Conservation (phyloP, 805 yeast species). For the Saccharomycopsis schoenii region DNA sequence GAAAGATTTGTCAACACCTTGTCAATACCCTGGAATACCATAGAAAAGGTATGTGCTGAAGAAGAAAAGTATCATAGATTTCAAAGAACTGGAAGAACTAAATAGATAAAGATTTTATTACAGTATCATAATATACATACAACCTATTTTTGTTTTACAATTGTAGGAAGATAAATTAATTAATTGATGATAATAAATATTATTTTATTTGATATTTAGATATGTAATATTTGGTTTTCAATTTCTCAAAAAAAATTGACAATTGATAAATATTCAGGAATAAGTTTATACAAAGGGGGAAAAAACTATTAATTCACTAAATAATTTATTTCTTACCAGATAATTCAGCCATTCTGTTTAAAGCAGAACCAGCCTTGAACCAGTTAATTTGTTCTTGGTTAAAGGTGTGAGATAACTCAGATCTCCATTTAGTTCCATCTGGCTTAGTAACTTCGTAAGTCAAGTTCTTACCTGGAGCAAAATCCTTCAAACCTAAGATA, state of each 20-base stretch:
- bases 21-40: background rate
- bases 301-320: background rate
- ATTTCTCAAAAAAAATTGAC: background rate
- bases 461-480: constrained; percentile 90
- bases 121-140: background rate
- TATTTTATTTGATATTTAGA: background rate
- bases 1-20: background rate
- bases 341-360: constrained; percentile 78
- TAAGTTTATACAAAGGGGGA: background rate
- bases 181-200: background rate
- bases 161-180: background rate
- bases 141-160: background rate
- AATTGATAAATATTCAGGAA: background rate
- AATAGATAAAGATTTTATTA: background rate
- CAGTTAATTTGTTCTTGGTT: constrained; percentile 95
- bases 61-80: background rate
- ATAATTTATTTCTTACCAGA: constrained; percentile 11
- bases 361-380: constrained; percentile 98
- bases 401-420: constrained; percentile 92
- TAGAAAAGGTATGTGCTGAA: background rate
- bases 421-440: constrained; percentile 77
- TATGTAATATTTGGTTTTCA: background rate
- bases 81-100: background rate
- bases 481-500: constrained; percentile 69
- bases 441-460: constrained; percentile 63